Evolutionary conservation across 208 protist species (phyloP), one percentile per base, ranked within the genome.

Genomic region (Acanthamoeba royreba): DNA sequence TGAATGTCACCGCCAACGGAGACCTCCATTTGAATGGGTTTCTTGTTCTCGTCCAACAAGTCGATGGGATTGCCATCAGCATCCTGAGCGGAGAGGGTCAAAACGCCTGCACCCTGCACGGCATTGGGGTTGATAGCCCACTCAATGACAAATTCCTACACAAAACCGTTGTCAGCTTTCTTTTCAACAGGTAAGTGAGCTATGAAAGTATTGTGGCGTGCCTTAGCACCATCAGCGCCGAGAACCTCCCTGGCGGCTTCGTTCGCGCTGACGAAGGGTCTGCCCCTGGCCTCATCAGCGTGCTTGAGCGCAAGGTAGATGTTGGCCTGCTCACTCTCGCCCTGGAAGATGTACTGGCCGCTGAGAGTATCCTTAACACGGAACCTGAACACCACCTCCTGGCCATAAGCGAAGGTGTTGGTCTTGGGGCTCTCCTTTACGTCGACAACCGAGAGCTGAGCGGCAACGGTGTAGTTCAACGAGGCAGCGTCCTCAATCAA

Each of bases 121-220:
- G 90, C 90, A 52, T 93, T 93, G 52, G 90, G 90, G 69, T 93
- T 86, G 28, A 93, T 86, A 7, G 69, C 42, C 90, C 90, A 93
- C 35, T 31, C 31, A 52, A 86, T 86, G 15, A 49, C 63, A 35
- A 93, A 93, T 15, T 81, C 38, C 53, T 63, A 31, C 77, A 79
- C n/a, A n/a, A n/a, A n/a, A n/a, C n/a, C n/a, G n/a, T n/a, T n/a
- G n/a, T n/a, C n/a, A n/a, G n/a, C n/a, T n/a, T n/a, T n/a, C n/a
- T n/a, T n/a, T n/a, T n/a, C n/a, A 19, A 63, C 55, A 19, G 2
- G 31, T 7, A 4, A 19, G 31, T n/a, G 3, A 63, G 8, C 8
- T 63, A 28, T 35, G 55, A 17, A 63, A 63, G 31, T 63, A 28
- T 25, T 55, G 13, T 55, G 31, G 17, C 72, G 42, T 22, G 43